Conservation (phyloP, 257 asterid genomes). For the Linderniella brevidens region DNA sequence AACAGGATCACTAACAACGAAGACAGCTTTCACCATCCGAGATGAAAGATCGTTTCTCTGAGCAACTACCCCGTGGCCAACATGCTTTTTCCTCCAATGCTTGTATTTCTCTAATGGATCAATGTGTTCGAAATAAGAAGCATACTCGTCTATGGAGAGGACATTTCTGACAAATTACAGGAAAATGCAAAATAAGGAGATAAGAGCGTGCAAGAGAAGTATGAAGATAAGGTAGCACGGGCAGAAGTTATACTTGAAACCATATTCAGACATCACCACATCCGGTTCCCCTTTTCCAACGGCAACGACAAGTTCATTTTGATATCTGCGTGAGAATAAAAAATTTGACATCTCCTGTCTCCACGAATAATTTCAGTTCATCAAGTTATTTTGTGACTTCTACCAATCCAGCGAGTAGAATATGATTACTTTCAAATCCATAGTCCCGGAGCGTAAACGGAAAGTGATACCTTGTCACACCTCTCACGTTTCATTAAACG, state of each 20-base stretch:
- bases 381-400: no score
- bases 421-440: background rate
- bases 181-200: slow-evolving; percentile 1
- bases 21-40: slow-evolving; percentile 66
- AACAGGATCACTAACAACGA: slow-evolving; percentile 81
- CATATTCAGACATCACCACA: slow-evolving; percentile 73
- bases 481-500: no score
- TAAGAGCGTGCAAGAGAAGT: background rate
- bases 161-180: slow-evolving; percentile 44
- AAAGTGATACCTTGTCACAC: no score
- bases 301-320: slow-evolving; percentile 48
- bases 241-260: slow-evolving; percentile 48
- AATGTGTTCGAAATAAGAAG: slow-evolving; percentile 64
- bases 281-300: slow-evolving; percentile 94
- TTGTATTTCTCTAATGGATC: slow-evolving; percentile 72
- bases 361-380: no score
- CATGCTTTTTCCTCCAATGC: slow-evolving; percentile 24
- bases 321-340: slow-evolving; percentile 35
- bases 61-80: slow-evolving; percentile 13
- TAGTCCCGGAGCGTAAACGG: background rate
- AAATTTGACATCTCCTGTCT: background rate
- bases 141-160: slow-evolving; percentile 64
- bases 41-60: slow-evolving; percentile 31
- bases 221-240: background rate
- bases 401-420: background rate